Conservation (phyloP, 208 protist genomes). For the Crithidia expoeki region DNA sequence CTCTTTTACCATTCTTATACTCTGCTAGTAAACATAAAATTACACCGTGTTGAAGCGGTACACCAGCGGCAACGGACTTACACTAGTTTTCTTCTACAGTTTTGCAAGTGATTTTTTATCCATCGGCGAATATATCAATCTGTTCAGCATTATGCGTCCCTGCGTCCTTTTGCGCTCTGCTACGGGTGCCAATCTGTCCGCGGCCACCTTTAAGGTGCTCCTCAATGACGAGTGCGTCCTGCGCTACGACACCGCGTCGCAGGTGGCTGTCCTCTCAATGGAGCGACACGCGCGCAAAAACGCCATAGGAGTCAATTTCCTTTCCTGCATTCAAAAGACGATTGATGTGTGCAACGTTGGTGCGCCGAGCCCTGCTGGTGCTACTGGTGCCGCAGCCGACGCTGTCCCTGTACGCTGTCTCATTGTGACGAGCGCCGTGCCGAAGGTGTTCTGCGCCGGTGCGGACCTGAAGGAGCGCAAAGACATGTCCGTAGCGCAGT, state of each 20-base stretch:
- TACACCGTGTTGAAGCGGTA: no score
- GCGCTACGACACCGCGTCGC: slow-evolving; percentile 24
- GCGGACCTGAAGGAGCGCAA: slow-evolving; percentile 83
- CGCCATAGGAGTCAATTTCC: slow-evolving; percentile 53
- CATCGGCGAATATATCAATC: no score
- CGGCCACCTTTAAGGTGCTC: slow-evolving; percentile 26
- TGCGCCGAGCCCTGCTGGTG: slow-evolving; percentile 1
- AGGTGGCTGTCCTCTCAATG: slow-evolving; percentile 54
- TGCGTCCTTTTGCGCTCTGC: slow-evolving; percentile 20
- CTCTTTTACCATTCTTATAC: no score
- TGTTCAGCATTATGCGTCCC: slow-evolving; percentile 7
- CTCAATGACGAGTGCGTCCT: slow-evolving; percentile 49
- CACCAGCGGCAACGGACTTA: no score
- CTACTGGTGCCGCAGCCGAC: background rate
- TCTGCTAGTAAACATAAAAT: no score
- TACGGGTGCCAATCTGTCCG: slow-evolving; percentile 6
- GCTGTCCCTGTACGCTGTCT: slow-evolving; percentile 48
- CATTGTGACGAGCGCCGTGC: slow-evolving; percentile 65
- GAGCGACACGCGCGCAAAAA: slow-evolving; percentile 63
- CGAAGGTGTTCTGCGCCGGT: slow-evolving; percentile 78
- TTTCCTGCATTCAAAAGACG: slow-evolving; percentile 45
- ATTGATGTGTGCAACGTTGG: slow-evolving; percentile 48
- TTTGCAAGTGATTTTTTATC: no score
- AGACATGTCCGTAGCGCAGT: slow-evolving; percentile 56
- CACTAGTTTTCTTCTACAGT: no score